Base-by-base conservation (phyloP, 2,329 filamentous ascomycete genomes). In the Aspergillus vadensis region DNA sequence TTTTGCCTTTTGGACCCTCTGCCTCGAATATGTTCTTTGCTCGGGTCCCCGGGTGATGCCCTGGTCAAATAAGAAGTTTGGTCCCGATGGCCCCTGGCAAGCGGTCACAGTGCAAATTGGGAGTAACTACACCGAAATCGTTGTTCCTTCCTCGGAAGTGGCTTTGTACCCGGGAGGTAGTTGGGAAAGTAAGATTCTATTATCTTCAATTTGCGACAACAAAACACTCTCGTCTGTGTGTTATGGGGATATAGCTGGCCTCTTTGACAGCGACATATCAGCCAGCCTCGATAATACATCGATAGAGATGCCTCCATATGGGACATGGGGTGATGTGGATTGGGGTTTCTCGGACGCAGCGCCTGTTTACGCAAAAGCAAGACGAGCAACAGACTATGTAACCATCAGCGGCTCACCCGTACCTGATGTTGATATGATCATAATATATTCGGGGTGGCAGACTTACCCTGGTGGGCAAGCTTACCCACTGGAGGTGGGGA, bases 401-500 rank as follows among this genome's bases (percentile, higher is more conserved):
- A 49, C 44, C 44, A 49, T 49, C 12, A 12, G 27, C 5, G 39
- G 39, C 3, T 21, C 44, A 9, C 30, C 53, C 21, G 41, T 56
- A 12, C 39, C 39, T 6, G 44, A 47, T 17, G 53, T 56, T 15
- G 44, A n/a, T 41, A 14, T 48, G 53, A 56, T 19, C 23, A 32
- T 25, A 10, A 44, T 56, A 43, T 47, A 15, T 4, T 10, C 19
- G 41, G 53, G 39, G 2, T 27, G 19, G 21, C 39, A 56, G 27
- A 47, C 41, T n/a, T 56, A 56, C 2, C 53, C 39, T 5, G 53
- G 39, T 14, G 53, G 53, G 17, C 17, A 27, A 19, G 27, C n/a
- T 2, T 56, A 56, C 23, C 53, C 53, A 8, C 25, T 56, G n/a
- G 53, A 56, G 41, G 53, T 56, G 6, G 53, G 39, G 5, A 23